A percentile compares a stretch with the other conserved stretches of the same genome.
phyloP scores from a whole-genome alignment of 805 yeast species.

The Candida quercuum region DNA sequence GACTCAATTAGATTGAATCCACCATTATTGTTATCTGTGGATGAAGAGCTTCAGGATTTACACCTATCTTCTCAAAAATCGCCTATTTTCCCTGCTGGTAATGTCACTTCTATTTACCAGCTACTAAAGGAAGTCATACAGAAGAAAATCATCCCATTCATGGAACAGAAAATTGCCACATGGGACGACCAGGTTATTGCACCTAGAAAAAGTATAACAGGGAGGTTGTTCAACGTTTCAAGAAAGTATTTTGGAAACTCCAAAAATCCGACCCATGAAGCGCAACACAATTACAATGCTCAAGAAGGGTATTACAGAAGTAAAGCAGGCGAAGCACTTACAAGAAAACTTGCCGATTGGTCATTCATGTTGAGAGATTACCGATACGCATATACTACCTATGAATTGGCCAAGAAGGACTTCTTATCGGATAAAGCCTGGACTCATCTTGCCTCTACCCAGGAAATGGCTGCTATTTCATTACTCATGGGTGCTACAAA shows the following conservation, averaged over 20 bases:
- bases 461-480: constrained; percentile 81
- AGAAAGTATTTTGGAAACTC: constrained; percentile 43
- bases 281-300: constrained; percentile 37
- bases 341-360: constrained; percentile 89
- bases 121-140: constrained; percentile 30
- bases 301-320: constrained; percentile 55
- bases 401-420: constrained; percentile 78
- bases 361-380: constrained; percentile 87
- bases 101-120: constrained; percentile 14
- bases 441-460: constrained; percentile 75
- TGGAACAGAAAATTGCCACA: constrained; percentile 71
- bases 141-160: constrained; percentile 56
- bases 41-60: constrained; percentile 36
- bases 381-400: constrained; percentile 74
- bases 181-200: constrained; percentile 84
- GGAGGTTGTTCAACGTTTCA: constrained; percentile 64
- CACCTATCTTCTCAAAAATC: constrained; percentile 10
- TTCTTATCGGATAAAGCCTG: constrained; percentile 74
- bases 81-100: constrained; percentile 10
- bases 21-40: constrained; percentile 35
- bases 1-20: constrained; percentile 18
- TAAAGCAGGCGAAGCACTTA: constrained; percentile 61
- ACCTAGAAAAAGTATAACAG: constrained; percentile 72
- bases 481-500: constrained; percentile 51
- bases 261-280: constrained; percentile 18